phyloP scores from a whole-genome alignment of 352 stramenopile genomes.

The Phytophthora niederhauseri region DNA sequence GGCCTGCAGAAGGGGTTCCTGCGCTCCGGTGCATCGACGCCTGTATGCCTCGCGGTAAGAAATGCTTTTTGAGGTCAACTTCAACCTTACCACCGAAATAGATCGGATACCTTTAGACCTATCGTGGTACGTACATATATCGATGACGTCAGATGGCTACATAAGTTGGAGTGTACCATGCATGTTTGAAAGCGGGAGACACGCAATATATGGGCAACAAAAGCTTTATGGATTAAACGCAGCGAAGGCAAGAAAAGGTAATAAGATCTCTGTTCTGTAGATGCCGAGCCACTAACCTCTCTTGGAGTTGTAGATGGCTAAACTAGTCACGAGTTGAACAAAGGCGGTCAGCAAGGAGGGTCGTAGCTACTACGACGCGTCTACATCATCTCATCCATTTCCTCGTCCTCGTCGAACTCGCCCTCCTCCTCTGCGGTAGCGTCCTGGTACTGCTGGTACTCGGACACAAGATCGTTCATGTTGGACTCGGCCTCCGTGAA shows the following conservation, averaged over 20 bases:
- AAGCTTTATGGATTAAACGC: conserved; percentile 18
- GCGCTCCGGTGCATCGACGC: neutral
- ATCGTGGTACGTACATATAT: neutral
- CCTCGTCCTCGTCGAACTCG: conserved; percentile 96
- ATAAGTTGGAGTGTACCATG: conserved; percentile 5
- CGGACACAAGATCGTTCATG: conserved; percentile 99
- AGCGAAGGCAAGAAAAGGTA: conserved; percentile 56
- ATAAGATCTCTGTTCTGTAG: conserved; percentile 66
- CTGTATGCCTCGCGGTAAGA: neutral
- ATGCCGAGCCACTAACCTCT: conserved; percentile 61
- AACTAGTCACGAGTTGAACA: conserved; percentile 53
- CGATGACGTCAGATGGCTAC: conserved; percentile 3
- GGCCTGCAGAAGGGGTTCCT: conserved; percentile 1
- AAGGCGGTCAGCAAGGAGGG: conserved; percentile 45
- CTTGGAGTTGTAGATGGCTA: conserved; percentile 57
- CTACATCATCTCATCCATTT: conserved; percentile 95
- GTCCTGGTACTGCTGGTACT: conserved; percentile 99
- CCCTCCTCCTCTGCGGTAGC: conserved; percentile 98
- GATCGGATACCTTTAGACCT: conserved; percentile 7
- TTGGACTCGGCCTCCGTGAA: conserved; percentile 99
- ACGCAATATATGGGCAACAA: conserved; percentile 3
- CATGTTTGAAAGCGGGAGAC: neutral
- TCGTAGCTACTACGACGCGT: conserved; percentile 47
- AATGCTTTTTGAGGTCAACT: conserved; percentile 18
- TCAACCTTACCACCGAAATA: conserved; percentile 42